Base-by-base conservation (phyloP, 2,329 filamentous ascomycete genomes). In the Aureobasidium melanogenum region DNA sequence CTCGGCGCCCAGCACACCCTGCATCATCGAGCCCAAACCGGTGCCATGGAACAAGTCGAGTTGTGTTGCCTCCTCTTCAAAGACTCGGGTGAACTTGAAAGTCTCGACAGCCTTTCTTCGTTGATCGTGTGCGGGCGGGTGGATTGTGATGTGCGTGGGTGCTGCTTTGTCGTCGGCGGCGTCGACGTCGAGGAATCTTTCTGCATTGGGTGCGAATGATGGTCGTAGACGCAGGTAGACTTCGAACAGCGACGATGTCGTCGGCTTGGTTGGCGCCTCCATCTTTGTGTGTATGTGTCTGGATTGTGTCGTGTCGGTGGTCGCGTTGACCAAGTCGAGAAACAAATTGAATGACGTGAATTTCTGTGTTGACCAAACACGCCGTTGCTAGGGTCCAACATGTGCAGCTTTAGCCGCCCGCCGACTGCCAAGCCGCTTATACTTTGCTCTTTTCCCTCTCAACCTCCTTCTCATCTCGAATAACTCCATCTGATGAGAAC, bases 41-140 rank as follows among this genome's bases (percentile, higher is more conserved):
- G 88, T 89, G 69, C 87, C 87, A 66, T 90, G 82, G 71, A 99
- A 97, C 10, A 99, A 76, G 69, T 97, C 91, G 30, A 94, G 79
- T 71, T 99, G 94, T 7, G 83, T 84, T 1, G 91, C 86, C 68
- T 88, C 81, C 70, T 97, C 92, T 68, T 95, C 88, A 68, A 97
- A 97, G 0, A 99, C 91, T 64, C 85, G 85, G 0, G 94, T 99
- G 71, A 99, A 99, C 1, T 87, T 89, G 72, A 97, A 99, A 71
- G 88, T 91, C 74, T 99, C 94, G 38, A 97, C 85, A 0, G 92
- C 91, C 67, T 93, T 89, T 28, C 50, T 54, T 61, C 93, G 84
- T 64, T 85, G 82, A 63, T 97, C 93, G 64, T 86, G 88, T 2
- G 91, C 89, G 0, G 92, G 91, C 8, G 79, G 77, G 57, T 77